Conservation (phyloP, 225 moss, liverwort and hornwort genomes). For the Asterella californica region DNA sequence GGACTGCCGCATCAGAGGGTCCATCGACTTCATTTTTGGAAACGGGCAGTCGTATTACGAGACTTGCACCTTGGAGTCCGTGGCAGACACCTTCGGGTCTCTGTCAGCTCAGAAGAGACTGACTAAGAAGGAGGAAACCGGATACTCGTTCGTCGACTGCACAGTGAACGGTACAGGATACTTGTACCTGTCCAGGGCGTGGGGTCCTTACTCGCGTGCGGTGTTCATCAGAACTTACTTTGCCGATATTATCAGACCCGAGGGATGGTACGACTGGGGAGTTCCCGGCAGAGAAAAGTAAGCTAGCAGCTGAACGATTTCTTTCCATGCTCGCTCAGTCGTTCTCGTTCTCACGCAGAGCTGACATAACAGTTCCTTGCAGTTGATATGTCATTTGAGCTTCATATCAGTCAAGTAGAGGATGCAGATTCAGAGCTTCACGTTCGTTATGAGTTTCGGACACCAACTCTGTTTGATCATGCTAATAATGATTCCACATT, state of each 20-base stretch:
- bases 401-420: no score
- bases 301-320: background rate
- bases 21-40: slow-evolving; percentile 48
- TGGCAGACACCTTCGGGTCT: slow-evolving; percentile 30
- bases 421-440: no score
- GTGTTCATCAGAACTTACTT: slow-evolving; percentile 41
- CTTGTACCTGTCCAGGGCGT: slow-evolving; percentile 33
- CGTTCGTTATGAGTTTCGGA: no score
- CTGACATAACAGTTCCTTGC: no score
- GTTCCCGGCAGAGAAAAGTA: slow-evolving; percentile 38
- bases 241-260: slow-evolving; percentile 27
- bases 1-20: slow-evolving; percentile 44
- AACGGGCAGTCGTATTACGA: slow-evolving; percentile 39
- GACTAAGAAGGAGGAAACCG: slow-evolving; percentile 14
- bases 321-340: no score
- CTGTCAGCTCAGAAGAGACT: slow-evolving; percentile 43
- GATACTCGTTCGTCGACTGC: slow-evolving; percentile 34
- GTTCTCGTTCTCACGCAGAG: no score
- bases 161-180: slow-evolving; percentile 30
- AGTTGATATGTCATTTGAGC: no score
- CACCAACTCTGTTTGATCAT: no score
- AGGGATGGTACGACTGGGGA: slow-evolving; percentile 40
- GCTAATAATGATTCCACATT: no score
- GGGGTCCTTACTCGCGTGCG: slow-evolving; percentile 32
- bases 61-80: slow-evolving; percentile 27